Conservation (phyloP, 2,329 filamentous ascomycete genomes). For the Xylaria sp. region DNA sequence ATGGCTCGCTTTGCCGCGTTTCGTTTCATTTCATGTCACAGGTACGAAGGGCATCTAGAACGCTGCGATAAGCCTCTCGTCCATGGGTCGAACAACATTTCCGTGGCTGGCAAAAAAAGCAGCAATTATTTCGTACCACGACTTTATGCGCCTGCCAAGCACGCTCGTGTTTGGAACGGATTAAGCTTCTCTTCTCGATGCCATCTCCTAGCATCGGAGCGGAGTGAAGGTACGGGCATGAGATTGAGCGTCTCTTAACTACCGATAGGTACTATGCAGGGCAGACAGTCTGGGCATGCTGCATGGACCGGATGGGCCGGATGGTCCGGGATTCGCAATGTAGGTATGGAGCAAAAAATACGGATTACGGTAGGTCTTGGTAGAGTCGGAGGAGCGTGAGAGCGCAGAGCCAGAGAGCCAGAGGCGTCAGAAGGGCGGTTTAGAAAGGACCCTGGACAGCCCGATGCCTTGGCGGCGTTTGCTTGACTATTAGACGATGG, state of each 20-base stretch:
- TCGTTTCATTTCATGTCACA: neutral
- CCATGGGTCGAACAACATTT: neutral
- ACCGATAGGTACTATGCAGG: neutral
- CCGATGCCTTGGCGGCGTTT: constrained; percentile 7
- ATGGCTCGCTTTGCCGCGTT: neutral
- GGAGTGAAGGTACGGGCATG: neutral
- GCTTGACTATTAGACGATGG: neutral
- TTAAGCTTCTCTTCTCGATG: neutral
- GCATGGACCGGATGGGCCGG: neutral
- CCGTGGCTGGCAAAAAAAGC: neutral
- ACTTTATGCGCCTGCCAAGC: neutral
- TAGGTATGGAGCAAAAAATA: neutral
- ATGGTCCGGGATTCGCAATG: neutral
- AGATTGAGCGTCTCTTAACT: neutral
- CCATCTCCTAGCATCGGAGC: neutral
- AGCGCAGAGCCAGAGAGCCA: neutral
- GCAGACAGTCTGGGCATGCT: neutral
- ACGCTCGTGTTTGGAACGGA: neutral
- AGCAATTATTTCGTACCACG: neutral
- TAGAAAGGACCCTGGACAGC: neutral
- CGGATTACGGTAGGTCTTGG: too few species aligned
- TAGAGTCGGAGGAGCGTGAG: neutral
- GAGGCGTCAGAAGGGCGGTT: neutral
- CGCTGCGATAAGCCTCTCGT: neutral
- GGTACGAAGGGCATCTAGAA: neutral